Percentiles rank a stretch among this genome's conserved stretches.
Evolutionary conservation across 2,329 filamentous ascomycete species (phyloP).

Genomic region (Ophiostoma novo-ulmi): DNA sequence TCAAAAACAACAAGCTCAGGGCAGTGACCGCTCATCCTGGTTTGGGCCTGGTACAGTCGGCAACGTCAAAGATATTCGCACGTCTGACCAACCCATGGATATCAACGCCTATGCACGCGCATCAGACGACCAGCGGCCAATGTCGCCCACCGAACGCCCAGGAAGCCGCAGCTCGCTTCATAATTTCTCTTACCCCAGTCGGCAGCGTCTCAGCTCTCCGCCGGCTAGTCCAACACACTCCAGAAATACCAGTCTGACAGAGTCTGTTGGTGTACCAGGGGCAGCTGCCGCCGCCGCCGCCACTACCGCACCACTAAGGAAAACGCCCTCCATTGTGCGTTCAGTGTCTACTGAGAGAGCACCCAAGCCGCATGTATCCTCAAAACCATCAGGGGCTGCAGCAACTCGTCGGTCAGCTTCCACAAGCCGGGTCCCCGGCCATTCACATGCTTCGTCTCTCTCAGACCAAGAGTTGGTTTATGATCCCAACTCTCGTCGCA

Average conservation of each 20-base stretch:
- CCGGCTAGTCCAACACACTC: slow-evolving; percentile 27
- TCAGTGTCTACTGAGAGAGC: slow-evolving; percentile 20
- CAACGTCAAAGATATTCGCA: slow-evolving; percentile 43
- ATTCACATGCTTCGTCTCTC: slow-evolving; percentile 26
- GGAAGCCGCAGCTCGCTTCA: slow-evolving; percentile 48
- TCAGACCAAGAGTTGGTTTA: slow-evolving; percentile 51
- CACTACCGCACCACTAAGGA: slow-evolving; percentile 16
- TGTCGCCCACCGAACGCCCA: slow-evolving; percentile 31
- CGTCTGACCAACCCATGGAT: slow-evolving; percentile 40
- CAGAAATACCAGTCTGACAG: background rate
- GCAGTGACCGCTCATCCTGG: slow-evolving; percentile 42
- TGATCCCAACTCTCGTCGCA: slow-evolving; percentile 61
- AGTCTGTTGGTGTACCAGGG: background rate
- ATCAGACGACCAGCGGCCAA: slow-evolving; percentile 27
- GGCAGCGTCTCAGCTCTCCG: slow-evolving; percentile 40
- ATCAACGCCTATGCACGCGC: slow-evolving; percentile 16
- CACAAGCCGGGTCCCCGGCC: slow-evolving; percentile 27
- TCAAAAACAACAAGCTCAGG: slow-evolving; percentile 39
- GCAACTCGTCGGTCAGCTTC: slow-evolving; percentile 27
- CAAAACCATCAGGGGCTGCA: background rate
- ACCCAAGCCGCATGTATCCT: background rate
- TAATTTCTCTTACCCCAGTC: slow-evolving; percentile 56
- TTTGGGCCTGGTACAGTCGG: slow-evolving; percentile 44
- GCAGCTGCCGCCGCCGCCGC: background rate
- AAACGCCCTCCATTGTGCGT: slow-evolving; percentile 3